Percentiles rank a stretch among this genome's conserved stretches.
phyloP scores from a whole-genome alignment of 108 stramenopile species.

The Seminavis robusta region DNA sequence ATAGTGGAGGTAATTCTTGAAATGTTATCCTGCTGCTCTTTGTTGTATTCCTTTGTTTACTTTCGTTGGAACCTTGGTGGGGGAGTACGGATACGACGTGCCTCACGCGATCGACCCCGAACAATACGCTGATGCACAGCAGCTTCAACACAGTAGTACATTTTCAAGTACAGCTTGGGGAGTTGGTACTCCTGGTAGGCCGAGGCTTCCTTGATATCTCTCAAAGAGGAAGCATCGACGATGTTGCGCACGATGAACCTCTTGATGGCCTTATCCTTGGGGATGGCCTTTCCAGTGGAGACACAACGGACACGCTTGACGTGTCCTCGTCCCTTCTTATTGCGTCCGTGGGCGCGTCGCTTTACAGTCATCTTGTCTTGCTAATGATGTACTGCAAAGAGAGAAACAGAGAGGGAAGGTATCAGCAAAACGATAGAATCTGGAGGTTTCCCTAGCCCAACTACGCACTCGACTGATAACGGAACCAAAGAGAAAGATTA shows the following conservation, averaged over 20 bases:
- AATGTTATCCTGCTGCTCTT: background rate
- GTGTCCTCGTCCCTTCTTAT: constrained; percentile 99
- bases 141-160: constrained; percentile 99
- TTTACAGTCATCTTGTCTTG: constrained; percentile 95
- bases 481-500: too few species aligned
- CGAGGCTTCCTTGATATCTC: constrained; percentile 98
- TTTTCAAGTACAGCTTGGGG: constrained; percentile 99
- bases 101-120: constrained; percentile 91
- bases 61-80: constrained; percentile 64
- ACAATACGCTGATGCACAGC: constrained; percentile 99
- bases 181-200: constrained; percentile 99
- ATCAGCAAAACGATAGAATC: too few species aligned
- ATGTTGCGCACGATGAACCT: constrained; percentile 99
- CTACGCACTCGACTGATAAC: too few species aligned
- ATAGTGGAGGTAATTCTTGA: too few species aligned
- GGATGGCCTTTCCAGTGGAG: constrained; percentile 98
- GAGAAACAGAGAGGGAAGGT: background rate
- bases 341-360: constrained; percentile 98
- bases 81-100: constrained; percentile 92
- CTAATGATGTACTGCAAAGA: background rate
- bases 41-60: constrained; percentile 12
- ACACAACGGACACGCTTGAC: constrained; percentile 98
- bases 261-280: constrained; percentile 99
- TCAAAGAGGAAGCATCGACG: constrained; percentile 96
- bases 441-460: too few species aligned